Conservation (phyloP, 2,329 filamentous ascomycete species). For the Pestalotiopsis fici region DNA sequence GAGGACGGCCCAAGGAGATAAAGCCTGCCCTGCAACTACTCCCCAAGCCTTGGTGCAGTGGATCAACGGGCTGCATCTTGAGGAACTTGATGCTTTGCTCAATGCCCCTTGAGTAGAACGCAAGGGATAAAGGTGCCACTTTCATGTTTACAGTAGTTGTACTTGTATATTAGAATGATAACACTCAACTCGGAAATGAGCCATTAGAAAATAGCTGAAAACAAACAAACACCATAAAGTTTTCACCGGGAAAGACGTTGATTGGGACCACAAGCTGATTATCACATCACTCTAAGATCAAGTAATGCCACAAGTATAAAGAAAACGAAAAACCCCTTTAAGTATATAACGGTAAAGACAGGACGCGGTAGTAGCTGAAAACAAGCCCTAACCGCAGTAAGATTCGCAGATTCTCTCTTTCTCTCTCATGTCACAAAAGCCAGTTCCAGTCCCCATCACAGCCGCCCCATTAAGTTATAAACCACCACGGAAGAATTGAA, state of each 20-base stretch:
- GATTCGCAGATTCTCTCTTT: neutral
- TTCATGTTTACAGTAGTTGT: no score
- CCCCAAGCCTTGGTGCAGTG: no score
- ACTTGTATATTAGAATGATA: no score
- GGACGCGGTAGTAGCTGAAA: neutral
- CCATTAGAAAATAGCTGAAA: neutral
- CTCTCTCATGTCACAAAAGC: neutral
- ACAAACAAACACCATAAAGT: neutral
- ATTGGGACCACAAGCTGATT: neutral
- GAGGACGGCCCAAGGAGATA: no score
- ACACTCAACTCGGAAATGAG: no score
- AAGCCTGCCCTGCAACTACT: no score
- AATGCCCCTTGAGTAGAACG: no score
- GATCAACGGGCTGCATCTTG: no score
- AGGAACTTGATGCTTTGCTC: no score
- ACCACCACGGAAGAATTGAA: neutral
- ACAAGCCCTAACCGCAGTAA: neutral
- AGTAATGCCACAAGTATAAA: neutral
- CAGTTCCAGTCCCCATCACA: neutral
- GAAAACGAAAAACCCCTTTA: neutral
- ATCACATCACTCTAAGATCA: neutral
- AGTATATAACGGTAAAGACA: neutral
- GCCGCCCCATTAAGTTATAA: no score
- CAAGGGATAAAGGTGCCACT: no score
- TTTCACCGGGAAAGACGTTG: neutral